Conservation (phyloP, 495 filamentous ascomycete genomes). For the Massariosphaeria phaeospora region DNA sequence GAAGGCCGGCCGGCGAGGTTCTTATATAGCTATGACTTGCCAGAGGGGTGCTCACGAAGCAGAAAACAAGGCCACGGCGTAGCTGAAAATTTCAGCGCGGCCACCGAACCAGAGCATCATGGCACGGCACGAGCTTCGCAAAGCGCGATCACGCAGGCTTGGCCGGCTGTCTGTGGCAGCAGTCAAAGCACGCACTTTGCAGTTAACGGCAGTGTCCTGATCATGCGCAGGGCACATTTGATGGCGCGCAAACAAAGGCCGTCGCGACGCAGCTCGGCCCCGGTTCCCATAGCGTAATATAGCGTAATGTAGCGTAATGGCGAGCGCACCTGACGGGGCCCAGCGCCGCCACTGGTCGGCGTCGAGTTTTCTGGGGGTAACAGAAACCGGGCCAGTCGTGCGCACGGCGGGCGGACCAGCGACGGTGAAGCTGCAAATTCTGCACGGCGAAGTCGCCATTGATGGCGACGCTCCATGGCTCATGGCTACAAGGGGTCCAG, state of each 20-base stretch:
- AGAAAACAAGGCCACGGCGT: background rate
- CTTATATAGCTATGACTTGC: constrained; percentile 21
- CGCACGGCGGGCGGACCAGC: too few relatives aligned
- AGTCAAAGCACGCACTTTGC: constrained; percentile 22
- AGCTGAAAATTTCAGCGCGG: constrained; percentile 22
- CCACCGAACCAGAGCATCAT: constrained; percentile 17
- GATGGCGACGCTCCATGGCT: background rate
- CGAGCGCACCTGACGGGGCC: constrained; percentile 16
- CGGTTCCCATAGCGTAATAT: constrained; percentile 27
- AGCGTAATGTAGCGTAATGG: too few relatives aligned
- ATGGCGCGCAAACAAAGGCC: constrained; percentile 8
- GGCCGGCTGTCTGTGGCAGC: background rate
- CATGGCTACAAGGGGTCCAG: too few relatives aligned
- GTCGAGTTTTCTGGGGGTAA: constrained; percentile 36
- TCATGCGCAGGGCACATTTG: constrained; percentile 18
- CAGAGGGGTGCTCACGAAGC: background rate
- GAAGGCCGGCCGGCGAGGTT: background rate
- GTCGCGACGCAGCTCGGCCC: constrained; percentile 18
- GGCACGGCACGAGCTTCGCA: constrained; percentile 16
- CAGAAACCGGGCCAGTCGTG: constrained; percentile 12
- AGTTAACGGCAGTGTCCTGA: constrained; percentile 33
- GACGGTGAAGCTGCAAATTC: constrained; percentile 26
- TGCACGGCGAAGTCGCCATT: constrained; percentile 18
- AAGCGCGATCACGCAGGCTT: constrained; percentile 7
- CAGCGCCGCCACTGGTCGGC: constrained; percentile 24